These are phyloP conservation scores for Plasmodium malariae DNA, from an alignment of 169 alveolate genomes.

Conservation along the genomic window DNA sequence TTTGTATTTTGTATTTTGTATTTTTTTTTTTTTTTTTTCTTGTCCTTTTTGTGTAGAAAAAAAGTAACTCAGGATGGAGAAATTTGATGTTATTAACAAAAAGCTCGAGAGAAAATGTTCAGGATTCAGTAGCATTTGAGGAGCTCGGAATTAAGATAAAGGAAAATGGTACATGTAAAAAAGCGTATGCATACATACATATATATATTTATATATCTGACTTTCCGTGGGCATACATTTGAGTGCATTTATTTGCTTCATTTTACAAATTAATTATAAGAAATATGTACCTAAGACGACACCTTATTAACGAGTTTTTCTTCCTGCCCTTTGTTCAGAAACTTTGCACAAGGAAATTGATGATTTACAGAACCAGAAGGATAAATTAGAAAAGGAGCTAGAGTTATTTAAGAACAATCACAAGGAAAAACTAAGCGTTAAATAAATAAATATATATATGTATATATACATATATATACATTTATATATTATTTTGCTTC, in stretches of 20 bases:
- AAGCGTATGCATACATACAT: background rate
- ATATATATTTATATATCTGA: background rate
- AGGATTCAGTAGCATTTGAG: slow-evolving; percentile 60
- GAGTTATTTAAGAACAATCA: slow-evolving; percentile 10
- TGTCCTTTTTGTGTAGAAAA: slow-evolving; percentile 9
- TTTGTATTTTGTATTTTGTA: background rate
- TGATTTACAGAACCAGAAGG: slow-evolving; percentile 19
- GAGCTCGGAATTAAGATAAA: slow-evolving; percentile 72
- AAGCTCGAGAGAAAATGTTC: slow-evolving; percentile 37
- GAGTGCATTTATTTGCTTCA: background rate
- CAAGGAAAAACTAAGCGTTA: slow-evolving; percentile 38
- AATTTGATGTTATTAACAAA: slow-evolving; percentile 64
- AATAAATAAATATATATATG: background rate
- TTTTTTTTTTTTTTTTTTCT: background rate
- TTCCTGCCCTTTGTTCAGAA: slow-evolving; percentile 7
- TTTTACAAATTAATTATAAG: background rate
- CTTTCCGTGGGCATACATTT: background rate
- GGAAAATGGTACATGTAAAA: slow-evolving; percentile 51
- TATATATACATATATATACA: slow-evolving; percentile 19
- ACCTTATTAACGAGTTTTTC: too few species aligned
- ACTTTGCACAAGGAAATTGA: slow-evolving; percentile 58
- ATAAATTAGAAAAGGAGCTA: slow-evolving; percentile 25
- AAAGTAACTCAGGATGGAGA: slow-evolving; percentile 57
- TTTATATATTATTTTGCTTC: background rate
- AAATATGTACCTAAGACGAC: background rate